A percentile compares a stretch with the other conserved stretches of the same genome.
These are phyloP conservation scores for Xylariaceae sp. DNA, from an alignment of 2,329 filamentous ascomycete genomes.

Conservation along the genomic window DNA sequence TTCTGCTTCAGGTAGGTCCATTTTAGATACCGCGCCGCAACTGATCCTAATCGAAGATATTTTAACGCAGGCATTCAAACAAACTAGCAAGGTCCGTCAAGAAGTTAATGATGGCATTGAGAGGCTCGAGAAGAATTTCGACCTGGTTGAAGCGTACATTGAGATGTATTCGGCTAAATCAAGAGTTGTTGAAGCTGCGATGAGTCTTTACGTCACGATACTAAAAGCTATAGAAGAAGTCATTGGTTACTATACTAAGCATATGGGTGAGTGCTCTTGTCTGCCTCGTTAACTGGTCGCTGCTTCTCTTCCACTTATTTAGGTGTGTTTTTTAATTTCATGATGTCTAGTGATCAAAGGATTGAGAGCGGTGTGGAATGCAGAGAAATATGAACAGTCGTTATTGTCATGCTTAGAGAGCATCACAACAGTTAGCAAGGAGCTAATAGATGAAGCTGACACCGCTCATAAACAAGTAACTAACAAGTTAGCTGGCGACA, in stretches of 20 bases:
- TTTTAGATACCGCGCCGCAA: not conserved
- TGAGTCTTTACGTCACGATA: conserved; percentile 14
- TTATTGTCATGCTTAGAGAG: conserved; percentile 7
- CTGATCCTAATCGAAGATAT: not conserved
- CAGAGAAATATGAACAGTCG: conserved; percentile 4
- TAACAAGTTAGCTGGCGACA: not conserved
- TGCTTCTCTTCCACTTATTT: not conserved
- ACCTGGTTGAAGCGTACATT: conserved; percentile 9
- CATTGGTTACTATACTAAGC: conserved; percentile 15
- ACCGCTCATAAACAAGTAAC: conserved; percentile 16
- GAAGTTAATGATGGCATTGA: conserved; percentile 15
- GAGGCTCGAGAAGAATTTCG: conserved; percentile 9
- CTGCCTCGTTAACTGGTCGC: not conserved
- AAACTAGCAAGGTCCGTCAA: conserved; percentile 10
- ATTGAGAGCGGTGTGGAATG: conserved; percentile 3
- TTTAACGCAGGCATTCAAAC: conserved; percentile 16
- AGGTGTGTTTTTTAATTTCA: not conserved
- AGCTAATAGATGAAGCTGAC: conserved; percentile 10
- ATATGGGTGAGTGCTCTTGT: conserved; percentile 5
- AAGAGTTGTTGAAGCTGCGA: conserved; percentile 1
- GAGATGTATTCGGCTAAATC: conserved; percentile 11
- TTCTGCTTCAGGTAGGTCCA: conserved; percentile 6
- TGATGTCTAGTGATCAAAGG: conserved; percentile 2
- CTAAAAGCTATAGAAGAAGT: conserved; percentile 16
- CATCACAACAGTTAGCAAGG: conserved; percentile 3